Evolutionary conservation across 345 rosid genomes (phyloP).

Genomic region (Hibiscus syriacus): DNA sequence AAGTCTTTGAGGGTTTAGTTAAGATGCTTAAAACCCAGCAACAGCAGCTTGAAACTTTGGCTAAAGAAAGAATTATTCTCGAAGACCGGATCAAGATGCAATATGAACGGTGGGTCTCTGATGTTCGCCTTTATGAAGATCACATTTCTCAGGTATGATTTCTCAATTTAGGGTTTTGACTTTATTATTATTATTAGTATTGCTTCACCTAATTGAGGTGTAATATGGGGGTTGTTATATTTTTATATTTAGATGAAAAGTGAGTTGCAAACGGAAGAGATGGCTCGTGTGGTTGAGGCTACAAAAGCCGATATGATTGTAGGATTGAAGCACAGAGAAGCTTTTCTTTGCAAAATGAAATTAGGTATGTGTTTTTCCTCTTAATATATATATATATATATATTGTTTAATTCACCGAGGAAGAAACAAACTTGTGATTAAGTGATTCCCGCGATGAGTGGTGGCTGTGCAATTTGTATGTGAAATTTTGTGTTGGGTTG

Average conservation of each 20-base stretch:
- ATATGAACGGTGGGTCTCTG: constrained; percentile 40
- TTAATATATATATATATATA: no score
- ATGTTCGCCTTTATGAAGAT: constrained; percentile 37
- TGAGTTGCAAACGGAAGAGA: constrained; percentile 33
- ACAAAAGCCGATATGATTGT: constrained; percentile 46
- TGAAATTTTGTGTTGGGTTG: background rate
- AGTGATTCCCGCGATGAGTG: no score
- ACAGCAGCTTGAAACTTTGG: constrained; percentile 51
- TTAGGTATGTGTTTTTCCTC: constrained; percentile 30
- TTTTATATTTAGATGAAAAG: constrained; percentile 30
- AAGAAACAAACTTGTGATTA: no score
- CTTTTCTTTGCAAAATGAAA: constrained; percentile 39
- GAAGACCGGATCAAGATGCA: constrained; percentile 44
- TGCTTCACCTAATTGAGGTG: background rate
- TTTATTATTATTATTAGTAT: constrained; percentile 4
- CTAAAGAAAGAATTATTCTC: constrained; percentile 48
- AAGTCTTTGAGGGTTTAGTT: constrained; percentile 39
- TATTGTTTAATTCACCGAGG: no score
- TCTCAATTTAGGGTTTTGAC: constrained; percentile 27
- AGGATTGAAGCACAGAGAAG: constrained; percentile 52
- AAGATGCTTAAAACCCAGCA: constrained; percentile 50
- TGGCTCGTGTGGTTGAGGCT: constrained; percentile 35
- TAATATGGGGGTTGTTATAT: background rate
- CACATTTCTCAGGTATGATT: constrained; percentile 41
- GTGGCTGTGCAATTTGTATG: no score